Percentiles rank a stretch among this genome's conserved stretches.
These are phyloP conservation scores for Penicillium sp. DNA, from an alignment of 2,329 filamentous ascomycete genomes.

Conservation along the genomic window DNA sequence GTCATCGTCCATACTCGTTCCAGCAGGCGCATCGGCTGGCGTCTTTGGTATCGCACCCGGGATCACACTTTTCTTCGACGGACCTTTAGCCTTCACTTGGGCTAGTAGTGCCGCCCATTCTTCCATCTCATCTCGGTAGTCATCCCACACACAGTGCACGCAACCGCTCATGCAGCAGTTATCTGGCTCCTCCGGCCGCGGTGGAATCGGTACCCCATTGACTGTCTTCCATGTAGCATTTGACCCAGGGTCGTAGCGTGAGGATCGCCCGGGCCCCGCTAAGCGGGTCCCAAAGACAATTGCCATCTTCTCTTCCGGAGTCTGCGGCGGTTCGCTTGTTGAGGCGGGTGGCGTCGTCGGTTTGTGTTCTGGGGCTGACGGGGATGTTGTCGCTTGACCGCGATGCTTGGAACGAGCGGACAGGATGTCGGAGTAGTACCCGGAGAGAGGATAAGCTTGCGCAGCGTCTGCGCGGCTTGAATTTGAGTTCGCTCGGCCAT, in stretches of 20 bases:
- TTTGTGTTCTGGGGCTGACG: conserved; percentile 19
- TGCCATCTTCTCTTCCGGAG: conserved; percentile 57
- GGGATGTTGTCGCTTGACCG: conserved; percentile 25
- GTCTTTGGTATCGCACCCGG: conserved; percentile 39
- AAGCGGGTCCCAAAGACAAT: conserved; percentile 84
- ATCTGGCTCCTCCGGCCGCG: conserved; percentile 84
- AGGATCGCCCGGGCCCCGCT: conserved; percentile 70
- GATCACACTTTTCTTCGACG: conserved; percentile 30
- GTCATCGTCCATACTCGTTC: conserved; percentile 76
- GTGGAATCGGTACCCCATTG: conserved; percentile 82
- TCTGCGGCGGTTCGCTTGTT: conserved; percentile 27
- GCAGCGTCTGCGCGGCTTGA: conserved; percentile 17
- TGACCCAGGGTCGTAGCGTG: conserved; percentile 58
- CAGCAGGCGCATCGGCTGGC: conserved; percentile 56
- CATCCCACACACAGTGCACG: conserved; percentile 96
- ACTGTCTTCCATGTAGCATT: conserved; percentile 64
- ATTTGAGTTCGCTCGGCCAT: conserved; percentile 19
- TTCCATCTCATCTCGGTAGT: conserved; percentile 88
- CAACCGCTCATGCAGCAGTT: conserved; percentile 99
- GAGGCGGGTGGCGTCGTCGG: conserved; percentile 25
- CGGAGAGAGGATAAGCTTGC: conserved; percentile 48
- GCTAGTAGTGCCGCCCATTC: conserved; percentile 74
- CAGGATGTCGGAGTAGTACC: conserved; percentile 52
- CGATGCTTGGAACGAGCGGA: conserved; percentile 34
- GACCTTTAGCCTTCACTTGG: conserved; percentile 59